A percentile compares a stretch with the other conserved stretches of the same genome.
Conservation (phyloP, 2,329 filamentous ascomycete genomes). For the Fusarium citri region DNA sequence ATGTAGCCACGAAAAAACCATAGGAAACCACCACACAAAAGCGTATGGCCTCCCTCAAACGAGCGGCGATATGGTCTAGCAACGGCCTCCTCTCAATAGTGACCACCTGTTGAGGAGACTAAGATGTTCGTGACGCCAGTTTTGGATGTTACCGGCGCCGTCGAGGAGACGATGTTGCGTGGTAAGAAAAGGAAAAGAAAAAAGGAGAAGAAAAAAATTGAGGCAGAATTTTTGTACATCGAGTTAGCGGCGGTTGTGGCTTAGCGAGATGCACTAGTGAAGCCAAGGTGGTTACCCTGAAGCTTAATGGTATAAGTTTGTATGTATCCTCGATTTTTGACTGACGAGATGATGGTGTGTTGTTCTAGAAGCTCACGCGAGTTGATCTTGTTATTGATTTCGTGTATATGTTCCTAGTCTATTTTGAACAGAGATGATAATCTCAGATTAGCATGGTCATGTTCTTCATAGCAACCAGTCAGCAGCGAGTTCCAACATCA, state of each 20-base stretch:
- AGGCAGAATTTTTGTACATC: constrained; percentile 18
- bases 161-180: constrained; percentile 50
- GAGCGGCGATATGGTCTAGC: constrained; percentile 56
- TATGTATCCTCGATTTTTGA: background rate
- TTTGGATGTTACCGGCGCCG: constrained; percentile 41
- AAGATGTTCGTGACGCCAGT: constrained; percentile 41
- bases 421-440: background rate
- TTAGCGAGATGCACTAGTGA: constrained; percentile 20
- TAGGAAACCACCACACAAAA: constrained; percentile 56
- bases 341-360: background rate
- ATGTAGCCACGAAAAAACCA: constrained; percentile 58
- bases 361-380: constrained; percentile 25
- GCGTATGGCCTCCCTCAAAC: constrained; percentile 59
- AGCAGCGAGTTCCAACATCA: background rate
- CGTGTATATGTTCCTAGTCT: background rate
- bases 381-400: background rate
- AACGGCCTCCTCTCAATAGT: constrained; percentile 43
- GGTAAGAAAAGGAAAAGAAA: constrained; percentile 40
- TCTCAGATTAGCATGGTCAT: background rate
- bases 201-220: constrained; percentile 5
- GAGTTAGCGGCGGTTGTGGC: constrained; percentile 21
- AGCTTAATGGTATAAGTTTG: background rate
- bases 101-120: constrained; percentile 42
- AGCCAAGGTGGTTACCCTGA: background rate
- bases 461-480: background rate